These are phyloP conservation scores for Colletotrichum australisinense DNA, from an alignment of 2,329 filamentous ascomycete genomes.

Conservation along the genomic window DNA sequence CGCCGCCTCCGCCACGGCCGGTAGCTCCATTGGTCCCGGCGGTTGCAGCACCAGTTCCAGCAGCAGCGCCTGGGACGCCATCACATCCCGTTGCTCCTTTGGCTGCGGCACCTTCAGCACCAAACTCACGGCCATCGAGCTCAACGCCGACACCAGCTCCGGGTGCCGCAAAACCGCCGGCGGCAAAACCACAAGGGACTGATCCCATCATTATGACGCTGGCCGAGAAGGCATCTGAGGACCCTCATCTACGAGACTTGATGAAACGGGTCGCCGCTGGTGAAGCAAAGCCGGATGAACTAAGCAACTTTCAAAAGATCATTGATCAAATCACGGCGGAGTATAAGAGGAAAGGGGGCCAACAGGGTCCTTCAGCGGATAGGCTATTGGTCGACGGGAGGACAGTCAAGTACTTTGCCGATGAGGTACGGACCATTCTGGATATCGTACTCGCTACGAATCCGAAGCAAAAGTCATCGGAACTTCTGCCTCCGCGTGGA, in stretches of 20 bases:
- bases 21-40: constrained; percentile 27
- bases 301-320: constrained; percentile 81
- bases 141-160: constrained; percentile 31
- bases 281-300: constrained; percentile 73
- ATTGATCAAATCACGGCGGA: constrained; percentile 81
- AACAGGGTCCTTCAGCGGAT: constrained; percentile 66
- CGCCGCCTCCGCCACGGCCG: constrained; percentile 16
- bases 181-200: constrained; percentile 33
- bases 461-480: constrained; percentile 63
- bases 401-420: constrained; percentile 70
- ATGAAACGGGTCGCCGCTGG: constrained; percentile 88
- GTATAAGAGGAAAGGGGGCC: constrained; percentile 62
- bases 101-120: constrained; percentile 40
- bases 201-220: constrained; percentile 81
- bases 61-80: constrained; percentile 37
- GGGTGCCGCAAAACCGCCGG: constrained; percentile 22
- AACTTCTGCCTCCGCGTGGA: constrained; percentile 63
- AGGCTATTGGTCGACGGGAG: constrained; percentile 65
- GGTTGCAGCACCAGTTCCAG: constrained; percentile 30
- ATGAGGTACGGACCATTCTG: constrained; percentile 67
- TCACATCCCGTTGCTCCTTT: constrained; percentile 24
- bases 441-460: constrained; percentile 71
- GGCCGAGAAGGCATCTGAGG: constrained; percentile 79
- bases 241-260: constrained; percentile 78
- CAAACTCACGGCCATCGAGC: constrained; percentile 32